Evolutionary conservation across 495 filamentous ascomycete genomes (phyloP).

Genomic region (Talaromyces ruber): DNA sequence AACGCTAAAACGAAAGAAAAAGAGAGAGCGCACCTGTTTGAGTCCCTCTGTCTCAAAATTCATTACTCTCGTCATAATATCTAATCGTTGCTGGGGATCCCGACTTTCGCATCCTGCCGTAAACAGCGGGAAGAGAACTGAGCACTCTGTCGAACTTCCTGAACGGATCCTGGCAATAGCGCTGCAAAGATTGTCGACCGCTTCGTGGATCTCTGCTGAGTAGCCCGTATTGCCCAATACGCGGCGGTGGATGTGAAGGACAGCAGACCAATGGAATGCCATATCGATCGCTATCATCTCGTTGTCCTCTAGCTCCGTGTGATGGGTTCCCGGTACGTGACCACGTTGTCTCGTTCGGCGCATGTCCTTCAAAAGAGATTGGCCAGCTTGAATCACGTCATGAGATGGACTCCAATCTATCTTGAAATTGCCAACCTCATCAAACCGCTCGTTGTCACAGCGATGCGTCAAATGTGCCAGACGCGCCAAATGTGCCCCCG

Average conservation of each 20-base stretch:
- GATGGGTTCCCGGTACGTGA: conserved; percentile 25
- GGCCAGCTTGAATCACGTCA: conserved; percentile 44
- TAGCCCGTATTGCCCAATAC: conserved; percentile 52
- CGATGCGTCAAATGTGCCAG: conserved; percentile 64
- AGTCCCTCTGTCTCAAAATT: conserved; percentile 68
- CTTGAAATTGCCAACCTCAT: conserved; percentile 41
- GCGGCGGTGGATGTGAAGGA: conserved; percentile 68
- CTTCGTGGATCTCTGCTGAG: conserved; percentile 51
- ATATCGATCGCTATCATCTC: conserved; percentile 75
- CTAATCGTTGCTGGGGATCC: conserved; percentile 42
- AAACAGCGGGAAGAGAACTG: conserved; percentile 76
- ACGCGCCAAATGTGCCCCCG: conserved; percentile 61
- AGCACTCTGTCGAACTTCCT: conserved; percentile 65
- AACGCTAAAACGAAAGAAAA: neutral
- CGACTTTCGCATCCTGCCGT: conserved; percentile 71
- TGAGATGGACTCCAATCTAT: conserved; percentile 51
- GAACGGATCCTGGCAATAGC: conserved; percentile 54
- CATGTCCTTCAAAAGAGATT: conserved; percentile 45
- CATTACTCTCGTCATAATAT: conserved; percentile 60
- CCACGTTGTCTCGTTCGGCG: conserved; percentile 20
- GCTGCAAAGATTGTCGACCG: conserved; percentile 54
- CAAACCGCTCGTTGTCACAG: conserved; percentile 62
- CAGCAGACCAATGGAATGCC: conserved; percentile 72
- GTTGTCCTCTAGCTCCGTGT: conserved; percentile 19
- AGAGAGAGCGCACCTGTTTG: conserved; percentile 48